Evolutionary conservation across 176 grass and related monocot genomes (phyloP), one percentile per base, ranked within the genome.

Genomic region (Tillandsia fasciculata): DNA sequence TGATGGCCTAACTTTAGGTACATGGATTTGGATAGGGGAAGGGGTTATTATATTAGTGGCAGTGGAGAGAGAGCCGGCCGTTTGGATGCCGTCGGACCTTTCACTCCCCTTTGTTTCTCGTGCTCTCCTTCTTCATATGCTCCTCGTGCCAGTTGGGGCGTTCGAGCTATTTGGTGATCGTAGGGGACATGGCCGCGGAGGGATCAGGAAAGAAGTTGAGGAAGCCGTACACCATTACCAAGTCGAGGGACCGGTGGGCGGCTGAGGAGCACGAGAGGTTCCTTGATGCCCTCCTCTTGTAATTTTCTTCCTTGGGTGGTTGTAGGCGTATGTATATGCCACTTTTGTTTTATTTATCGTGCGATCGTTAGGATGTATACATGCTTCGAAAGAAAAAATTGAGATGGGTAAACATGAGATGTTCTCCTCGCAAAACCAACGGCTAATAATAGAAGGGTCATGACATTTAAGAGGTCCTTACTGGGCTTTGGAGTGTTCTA

Each of bases 161-260:
- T 27, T 18, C 52, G 48, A 74, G 63, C 27, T 53, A 63, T 61
- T 23, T 58, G 47, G 28, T 61, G 65, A 47, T 74, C 17, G 3
- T 22, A 29, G 22, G 52, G 20, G 42, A 9, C 49, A 65, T 69
- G 75, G 65, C 59, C 17, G 58, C 72, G 1, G 66, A 76, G 13
- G 9, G 73, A 63, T 61, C 73, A 3, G 54, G 76, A 63, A 96
- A 92, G 86, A 96, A 89, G 79, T 64, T 81, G 9, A 64, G 88
- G 77, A 96, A 96, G 70, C 86, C 92, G 2, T 96, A 96, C 78
- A 96, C 86, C 27, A 85, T 96, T 64, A 96, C 88, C 66, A 84
- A 82, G 67, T 83, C 86, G 0, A 22, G 88, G 33, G 92, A 96
- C 75, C 20, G 73, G 23, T 96, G 92, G 92, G 70, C 53, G 70